A percentile compares a stretch with the other conserved stretches of the same genome.
phyloP scores from a whole-genome alignment of 169 alveolate genomes.

The Eimeria sp. region DNA sequence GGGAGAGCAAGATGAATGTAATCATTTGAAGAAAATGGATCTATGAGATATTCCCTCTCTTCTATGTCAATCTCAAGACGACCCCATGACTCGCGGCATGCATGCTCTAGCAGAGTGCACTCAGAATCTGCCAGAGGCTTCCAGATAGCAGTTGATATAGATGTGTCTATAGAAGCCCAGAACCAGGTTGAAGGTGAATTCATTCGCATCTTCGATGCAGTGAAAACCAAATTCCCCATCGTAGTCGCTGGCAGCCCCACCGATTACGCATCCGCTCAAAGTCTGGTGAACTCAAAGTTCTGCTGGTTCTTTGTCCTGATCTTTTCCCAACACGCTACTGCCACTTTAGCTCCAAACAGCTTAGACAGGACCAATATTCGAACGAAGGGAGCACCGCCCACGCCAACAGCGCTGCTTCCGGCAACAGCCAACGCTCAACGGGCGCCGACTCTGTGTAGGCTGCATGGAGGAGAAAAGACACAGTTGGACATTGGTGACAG shows the following conservation, averaged over 20 bases:
- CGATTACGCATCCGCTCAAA: not conserved
- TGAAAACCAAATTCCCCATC: not conserved
- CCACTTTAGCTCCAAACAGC: not conserved
- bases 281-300: not conserved
- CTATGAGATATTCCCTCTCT: not conserved
- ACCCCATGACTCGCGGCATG: conserved; percentile 42
- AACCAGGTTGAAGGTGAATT: not conserved
- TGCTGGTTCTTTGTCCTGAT: not conserved
- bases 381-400: not conserved
- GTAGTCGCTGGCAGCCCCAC: not conserved
- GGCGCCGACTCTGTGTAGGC: not conserved
- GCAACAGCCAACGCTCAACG: not conserved
- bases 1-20: not conserved
- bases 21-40: not conserved
- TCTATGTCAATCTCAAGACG: conserved; percentile 32
- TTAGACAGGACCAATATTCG: not conserved
- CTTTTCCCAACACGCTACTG: not conserved
- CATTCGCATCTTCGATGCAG: not conserved
- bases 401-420: not conserved
- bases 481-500: not conserved
- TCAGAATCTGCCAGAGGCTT: conserved; percentile 11
- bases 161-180: not conserved
- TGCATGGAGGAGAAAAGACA: not conserved
- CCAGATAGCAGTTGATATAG: not conserved
- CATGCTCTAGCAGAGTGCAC: conserved; percentile 12